A percentile compares a stretch with the other conserved stretches of the same genome.
phyloP scores from a whole-genome alignment of 192 early-diverging fungal genomes.

The Podila clonocystis region DNA sequence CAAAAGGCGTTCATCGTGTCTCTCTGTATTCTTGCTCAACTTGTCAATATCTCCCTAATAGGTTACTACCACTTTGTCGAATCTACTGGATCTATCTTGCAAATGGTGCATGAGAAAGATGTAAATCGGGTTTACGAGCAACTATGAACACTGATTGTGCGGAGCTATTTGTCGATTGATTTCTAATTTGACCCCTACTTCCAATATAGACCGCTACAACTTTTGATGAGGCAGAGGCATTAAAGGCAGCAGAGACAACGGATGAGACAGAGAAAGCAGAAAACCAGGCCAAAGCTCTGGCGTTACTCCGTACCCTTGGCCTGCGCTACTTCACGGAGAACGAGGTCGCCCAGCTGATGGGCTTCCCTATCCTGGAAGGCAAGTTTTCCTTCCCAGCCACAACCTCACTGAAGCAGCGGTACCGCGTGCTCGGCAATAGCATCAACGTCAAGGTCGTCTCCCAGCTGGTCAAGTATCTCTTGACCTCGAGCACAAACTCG shows the following conservation, averaged over 20 bases:
- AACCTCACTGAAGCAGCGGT: conserved; percentile 78
- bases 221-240: conserved; percentile 44
- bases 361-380: conserved; percentile 67
- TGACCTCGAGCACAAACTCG: conserved; percentile 30
- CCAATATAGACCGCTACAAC: conserved; percentile 31
- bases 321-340: conserved; percentile 66
- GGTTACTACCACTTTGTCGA: conserved; percentile 77
- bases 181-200: neutral
- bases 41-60: conserved; percentile 7
- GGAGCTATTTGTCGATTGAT: neutral
- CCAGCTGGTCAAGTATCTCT: conserved; percentile 76
- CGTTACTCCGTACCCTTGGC: conserved; percentile 44
- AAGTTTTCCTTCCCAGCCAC: conserved; percentile 77
- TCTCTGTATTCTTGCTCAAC: conserved; percentile 1
- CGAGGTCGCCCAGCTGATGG: conserved; percentile 82
- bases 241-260: conserved; percentile 14
- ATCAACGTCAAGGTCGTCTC: conserved; percentile 87
- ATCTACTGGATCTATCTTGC: conserved; percentile 65
- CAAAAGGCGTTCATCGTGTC: neutral
- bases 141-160: neutral
- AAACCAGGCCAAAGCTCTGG: conserved; percentile 46
- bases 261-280: conserved; percentile 17
- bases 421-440: conserved; percentile 91
- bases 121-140: conserved; percentile 33
- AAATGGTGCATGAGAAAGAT: conserved; percentile 57